phyloP scores from a whole-genome alignment of 352 stramenopile genomes.

The Phytophthora aleatoria region DNA sequence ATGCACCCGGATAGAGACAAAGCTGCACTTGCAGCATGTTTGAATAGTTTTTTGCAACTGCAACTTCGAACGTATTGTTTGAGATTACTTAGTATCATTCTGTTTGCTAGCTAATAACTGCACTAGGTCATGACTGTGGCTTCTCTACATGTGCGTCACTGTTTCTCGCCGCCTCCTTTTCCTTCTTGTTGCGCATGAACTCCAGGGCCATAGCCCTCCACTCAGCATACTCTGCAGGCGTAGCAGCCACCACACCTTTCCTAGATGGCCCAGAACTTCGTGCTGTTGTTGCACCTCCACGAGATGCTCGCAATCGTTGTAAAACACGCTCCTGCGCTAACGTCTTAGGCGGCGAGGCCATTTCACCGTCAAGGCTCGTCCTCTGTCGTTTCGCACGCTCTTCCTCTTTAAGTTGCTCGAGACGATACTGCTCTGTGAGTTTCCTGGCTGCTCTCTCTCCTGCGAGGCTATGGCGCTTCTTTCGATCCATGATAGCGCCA shows the following conservation, averaged over 20 bases:
- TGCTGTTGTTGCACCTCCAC: not conserved
- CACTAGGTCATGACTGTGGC: too few species aligned
- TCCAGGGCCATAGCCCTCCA: slow-evolving; percentile 35
- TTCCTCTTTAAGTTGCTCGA: slow-evolving; percentile 34
- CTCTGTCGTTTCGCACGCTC: slow-evolving; percentile 35
- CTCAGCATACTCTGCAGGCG: slow-evolving; percentile 36
- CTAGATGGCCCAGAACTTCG: slow-evolving; percentile 6
- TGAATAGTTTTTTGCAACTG: slow-evolving; percentile 19
- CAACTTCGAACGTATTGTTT: not conserved
- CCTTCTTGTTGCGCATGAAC: slow-evolving; percentile 39
- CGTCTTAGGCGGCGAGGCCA: slow-evolving; percentile 18
- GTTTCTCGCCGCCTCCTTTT: slow-evolving; percentile 14
- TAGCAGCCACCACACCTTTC: slow-evolving; percentile 14
- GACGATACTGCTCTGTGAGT: slow-evolving; percentile 23
- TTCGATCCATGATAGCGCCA: slow-evolving; percentile 42
- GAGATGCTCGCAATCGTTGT: slow-evolving; percentile 26
- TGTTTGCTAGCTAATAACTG: too few species aligned
- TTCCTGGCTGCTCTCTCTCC: slow-evolving; percentile 23
- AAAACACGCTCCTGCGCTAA: slow-evolving; percentile 26
- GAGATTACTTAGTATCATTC: too few species aligned
- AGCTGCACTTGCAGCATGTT: slow-evolving; percentile 7
- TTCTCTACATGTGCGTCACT: not conserved
- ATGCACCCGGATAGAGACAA: slow-evolving; percentile 25
- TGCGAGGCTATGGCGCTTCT: slow-evolving; percentile 29
- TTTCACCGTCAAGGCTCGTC: slow-evolving; percentile 10